Percentiles rank a stretch among this genome's conserved stretches.
Evolutionary conservation across 169 alveolate species (phyloP).

Genomic region (Plasmodium inui): DNA sequence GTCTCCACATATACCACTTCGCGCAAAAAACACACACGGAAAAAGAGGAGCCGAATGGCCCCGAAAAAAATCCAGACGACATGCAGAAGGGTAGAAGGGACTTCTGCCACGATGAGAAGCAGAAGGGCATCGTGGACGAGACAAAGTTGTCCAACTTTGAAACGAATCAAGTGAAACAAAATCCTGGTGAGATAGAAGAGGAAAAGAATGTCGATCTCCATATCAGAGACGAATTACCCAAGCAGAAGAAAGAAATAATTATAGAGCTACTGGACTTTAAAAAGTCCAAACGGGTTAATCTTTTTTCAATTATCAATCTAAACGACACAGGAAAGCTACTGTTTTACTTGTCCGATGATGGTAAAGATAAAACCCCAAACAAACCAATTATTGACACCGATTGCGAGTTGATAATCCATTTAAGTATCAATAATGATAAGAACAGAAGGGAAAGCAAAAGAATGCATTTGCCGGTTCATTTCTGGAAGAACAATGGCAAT

Average conservation of each 20-base stretch:
- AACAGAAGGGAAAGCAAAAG: conserved; percentile 16
- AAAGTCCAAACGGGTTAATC: conserved; percentile 37
- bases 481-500: conserved; percentile 10
- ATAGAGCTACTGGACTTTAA: conserved; percentile 48
- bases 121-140: not conserved
- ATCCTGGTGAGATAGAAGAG: not conserved
- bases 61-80: not conserved
- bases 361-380: not conserved
- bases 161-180: conserved; percentile 5
- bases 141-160: not conserved
- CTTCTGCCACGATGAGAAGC: not conserved
- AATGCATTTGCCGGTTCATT: conserved; percentile 32
- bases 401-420: conserved; percentile 56
- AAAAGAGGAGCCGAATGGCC: not conserved
- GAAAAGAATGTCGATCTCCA: not conserved
- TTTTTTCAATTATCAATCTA: conserved; percentile 17
- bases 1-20: conserved; percentile 33
- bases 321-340: conserved; percentile 36
- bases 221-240: not conserved
- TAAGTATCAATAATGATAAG: conserved; percentile 1
- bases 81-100: not conserved
- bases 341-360: conserved; percentile 30
- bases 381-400: conserved; percentile 60
- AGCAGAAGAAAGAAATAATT: conserved; percentile 15
- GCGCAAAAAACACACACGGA: not conserved